Conservation (phyloP, 768 basidiomycete genomes). For the Naganishia onofrii region DNA sequence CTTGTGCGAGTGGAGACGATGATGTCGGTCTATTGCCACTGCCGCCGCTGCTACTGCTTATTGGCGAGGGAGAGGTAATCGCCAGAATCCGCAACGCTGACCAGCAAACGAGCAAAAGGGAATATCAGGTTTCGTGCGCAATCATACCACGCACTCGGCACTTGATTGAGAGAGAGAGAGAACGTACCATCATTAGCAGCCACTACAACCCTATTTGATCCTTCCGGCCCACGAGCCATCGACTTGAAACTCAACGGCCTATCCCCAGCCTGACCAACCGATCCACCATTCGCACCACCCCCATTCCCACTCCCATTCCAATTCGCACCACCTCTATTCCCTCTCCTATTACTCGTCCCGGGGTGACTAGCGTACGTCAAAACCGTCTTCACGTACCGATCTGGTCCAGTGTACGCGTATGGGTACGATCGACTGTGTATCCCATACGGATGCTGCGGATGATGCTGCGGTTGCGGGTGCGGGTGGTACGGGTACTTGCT, state of each 20-base stretch:
- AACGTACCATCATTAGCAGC: conserved; percentile 38
- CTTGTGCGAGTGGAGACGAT: conserved; percentile 14
- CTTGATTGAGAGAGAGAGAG: too few species aligned
- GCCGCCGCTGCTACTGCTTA: too few species aligned
- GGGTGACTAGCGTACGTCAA: conserved; percentile 11
- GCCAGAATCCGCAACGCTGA: conserved; percentile 42
- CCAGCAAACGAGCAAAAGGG: not conserved
- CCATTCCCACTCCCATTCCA: too few species aligned
- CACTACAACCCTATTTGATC: conserved; percentile 44
- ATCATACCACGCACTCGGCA: too few species aligned
- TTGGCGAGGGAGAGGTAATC: conserved; percentile 25
- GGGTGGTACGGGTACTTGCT: not conserved
- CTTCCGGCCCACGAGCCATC: conserved; percentile 46
- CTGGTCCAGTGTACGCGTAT: conserved; percentile 14
- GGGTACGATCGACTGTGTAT: not conserved
- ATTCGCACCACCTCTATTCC: not conserved
- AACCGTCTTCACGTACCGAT: conserved; percentile 27
- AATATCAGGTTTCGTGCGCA: not conserved
- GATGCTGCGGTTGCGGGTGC: too few species aligned
- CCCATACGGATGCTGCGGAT: too few species aligned
- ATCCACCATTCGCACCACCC: not conserved
- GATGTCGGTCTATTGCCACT: conserved; percentile 27
- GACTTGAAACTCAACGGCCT: conserved; percentile 25
- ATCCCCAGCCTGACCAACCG: not conserved
- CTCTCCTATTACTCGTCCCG: not conserved